phyloP scores from a whole-genome alignment of 2,329 filamentous ascomycete species.

The Alternaria rosae region DNA sequence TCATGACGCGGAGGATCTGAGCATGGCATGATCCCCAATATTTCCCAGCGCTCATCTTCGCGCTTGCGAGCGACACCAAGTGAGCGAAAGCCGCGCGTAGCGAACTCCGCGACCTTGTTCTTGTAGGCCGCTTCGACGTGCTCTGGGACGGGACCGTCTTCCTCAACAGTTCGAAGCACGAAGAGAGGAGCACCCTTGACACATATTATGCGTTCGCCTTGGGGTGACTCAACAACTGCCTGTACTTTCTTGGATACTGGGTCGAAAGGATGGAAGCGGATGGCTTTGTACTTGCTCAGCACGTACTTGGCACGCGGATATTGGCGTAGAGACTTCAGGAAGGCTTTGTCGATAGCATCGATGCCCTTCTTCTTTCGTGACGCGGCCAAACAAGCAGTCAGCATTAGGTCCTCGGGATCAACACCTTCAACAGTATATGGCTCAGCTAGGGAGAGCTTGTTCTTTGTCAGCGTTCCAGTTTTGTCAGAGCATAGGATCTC shows the following conservation, averaged over 20 bases:
- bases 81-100: slow-evolving; percentile 90
- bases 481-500: slow-evolving; percentile 96
- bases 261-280: slow-evolving; percentile 88
- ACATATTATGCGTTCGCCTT: slow-evolving; percentile 84
- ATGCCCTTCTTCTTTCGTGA: slow-evolving; percentile 96
- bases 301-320: slow-evolving; percentile 84
- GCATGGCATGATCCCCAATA: slow-evolving; percentile 94
- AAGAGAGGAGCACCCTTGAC: slow-evolving; percentile 91
- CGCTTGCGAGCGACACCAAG: slow-evolving; percentile 92
- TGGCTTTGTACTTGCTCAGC: slow-evolving; percentile 82
- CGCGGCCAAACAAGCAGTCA: slow-evolving; percentile 87
- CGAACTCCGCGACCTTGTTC: slow-evolving; percentile 91
- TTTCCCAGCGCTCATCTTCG: slow-evolving; percentile 82
- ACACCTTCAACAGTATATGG: slow-evolving; percentile 84
- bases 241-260: slow-evolving; percentile 93
- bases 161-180: slow-evolving; percentile 85
- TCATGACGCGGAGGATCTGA: slow-evolving; percentile 90
- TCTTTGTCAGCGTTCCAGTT: slow-evolving; percentile 92
- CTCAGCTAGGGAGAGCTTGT: slow-evolving; percentile 87
- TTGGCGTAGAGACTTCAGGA: slow-evolving; percentile 82
- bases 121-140: slow-evolving; percentile 84
- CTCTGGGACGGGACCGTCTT: slow-evolving; percentile 80
- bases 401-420: slow-evolving; percentile 86
- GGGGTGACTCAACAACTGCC: slow-evolving; percentile 80
- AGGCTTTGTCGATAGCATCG: slow-evolving; percentile 93